Percentiles rank a stretch among this genome's conserved stretches.
These are phyloP conservation scores for Peltaster fructicola DNA, from an alignment of 2,329 filamentous ascomycete species.

Conservation along the genomic window DNA sequence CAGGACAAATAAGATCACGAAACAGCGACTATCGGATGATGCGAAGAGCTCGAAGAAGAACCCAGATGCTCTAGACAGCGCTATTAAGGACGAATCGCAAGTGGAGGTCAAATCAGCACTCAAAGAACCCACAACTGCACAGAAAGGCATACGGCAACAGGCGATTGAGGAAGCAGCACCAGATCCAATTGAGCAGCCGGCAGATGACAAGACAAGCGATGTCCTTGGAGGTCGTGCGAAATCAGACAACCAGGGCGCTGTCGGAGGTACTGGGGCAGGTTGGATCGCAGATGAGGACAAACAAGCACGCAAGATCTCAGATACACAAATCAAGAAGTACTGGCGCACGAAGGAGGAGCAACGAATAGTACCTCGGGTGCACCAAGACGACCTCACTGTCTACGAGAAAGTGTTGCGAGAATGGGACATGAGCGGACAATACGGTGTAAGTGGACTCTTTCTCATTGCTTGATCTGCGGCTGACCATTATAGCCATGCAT, in stretches of 20 bases:
- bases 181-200: conserved; percentile 10
- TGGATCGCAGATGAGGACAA: conserved; percentile 27
- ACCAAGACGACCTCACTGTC: conserved; percentile 54
- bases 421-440: conserved; percentile 83
- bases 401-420: conserved; percentile 78
- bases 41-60: conserved; percentile 22
- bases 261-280: conserved; percentile 24
- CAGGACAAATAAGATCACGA: conserved; percentile 35
- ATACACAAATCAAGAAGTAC: conserved; percentile 56
- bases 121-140: conserved; percentile 21
- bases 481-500: conserved; percentile 54
- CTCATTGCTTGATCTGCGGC: conserved; percentile 1
- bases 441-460: conserved; percentile 49
- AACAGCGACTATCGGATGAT: conserved; percentile 24
- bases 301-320: conserved; percentile 45
- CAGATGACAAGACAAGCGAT: conserved; percentile 10
- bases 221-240: conserved; percentile 16
- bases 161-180: conserved; percentile 14
- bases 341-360: conserved; percentile 57
- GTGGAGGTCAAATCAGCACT: conserved; percentile 8
- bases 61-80: conserved; percentile 18
- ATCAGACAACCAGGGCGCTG: conserved; percentile 22
- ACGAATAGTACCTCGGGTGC: conserved; percentile 52
- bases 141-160: conserved; percentile 23
- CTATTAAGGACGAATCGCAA: conserved; percentile 6